phyloP scores from a whole-genome alignment of 2,329 filamentous ascomycete genomes.

The Stemphylium lycopersici region DNA sequence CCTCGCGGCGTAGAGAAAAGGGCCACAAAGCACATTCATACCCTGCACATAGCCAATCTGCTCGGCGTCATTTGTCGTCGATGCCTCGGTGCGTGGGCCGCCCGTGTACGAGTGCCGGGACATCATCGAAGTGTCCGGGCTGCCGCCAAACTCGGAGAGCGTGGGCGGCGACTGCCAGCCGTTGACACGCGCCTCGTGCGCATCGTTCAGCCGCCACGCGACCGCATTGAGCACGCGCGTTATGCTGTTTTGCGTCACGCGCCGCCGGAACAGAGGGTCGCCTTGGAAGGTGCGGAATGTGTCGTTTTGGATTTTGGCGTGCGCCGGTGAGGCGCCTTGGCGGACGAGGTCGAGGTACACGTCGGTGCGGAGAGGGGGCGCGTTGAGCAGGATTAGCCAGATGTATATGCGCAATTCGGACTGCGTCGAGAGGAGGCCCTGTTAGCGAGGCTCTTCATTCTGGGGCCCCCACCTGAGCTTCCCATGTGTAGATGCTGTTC shows the following conservation, averaged over 20 bases:
- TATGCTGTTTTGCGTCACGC: conserved; percentile 92
- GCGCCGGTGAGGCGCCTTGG: conserved; percentile 90
- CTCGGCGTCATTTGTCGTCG: conserved; percentile 58
- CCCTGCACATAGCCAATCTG: conserved; percentile 94
- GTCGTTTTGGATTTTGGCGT: conserved; percentile 97
- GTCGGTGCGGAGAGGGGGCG: conserved; percentile 82
- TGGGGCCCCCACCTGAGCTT: no score
- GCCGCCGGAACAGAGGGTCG: conserved; percentile 93
- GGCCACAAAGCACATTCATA: conserved; percentile 97
- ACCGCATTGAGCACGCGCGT: conserved; percentile 94
- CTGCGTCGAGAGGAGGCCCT: conserved; percentile 53
- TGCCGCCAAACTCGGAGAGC: conserved; percentile 56
- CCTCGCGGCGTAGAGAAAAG: conserved; percentile 91
- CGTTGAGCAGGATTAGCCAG: conserved; percentile 92
- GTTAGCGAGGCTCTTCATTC: neutral
- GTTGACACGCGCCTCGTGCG: conserved; percentile 64
- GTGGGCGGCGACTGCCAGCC: conserved; percentile 59
- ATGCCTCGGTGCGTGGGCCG: conserved; percentile 38
- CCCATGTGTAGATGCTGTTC: no score
- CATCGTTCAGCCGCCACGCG: conserved; percentile 90
- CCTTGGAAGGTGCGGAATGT: conserved; percentile 96
- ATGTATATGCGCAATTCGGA: conserved; percentile 93
- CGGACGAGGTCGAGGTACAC: conserved; percentile 89
- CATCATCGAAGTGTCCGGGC: conserved; percentile 51
- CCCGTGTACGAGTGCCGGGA: conserved; percentile 41